A percentile compares a stretch with the other conserved stretches of the same genome.
These are phyloP conservation scores for Pichia sp. DNA, from an alignment of 1,139 yeast species.

Conservation along the genomic window DNA sequence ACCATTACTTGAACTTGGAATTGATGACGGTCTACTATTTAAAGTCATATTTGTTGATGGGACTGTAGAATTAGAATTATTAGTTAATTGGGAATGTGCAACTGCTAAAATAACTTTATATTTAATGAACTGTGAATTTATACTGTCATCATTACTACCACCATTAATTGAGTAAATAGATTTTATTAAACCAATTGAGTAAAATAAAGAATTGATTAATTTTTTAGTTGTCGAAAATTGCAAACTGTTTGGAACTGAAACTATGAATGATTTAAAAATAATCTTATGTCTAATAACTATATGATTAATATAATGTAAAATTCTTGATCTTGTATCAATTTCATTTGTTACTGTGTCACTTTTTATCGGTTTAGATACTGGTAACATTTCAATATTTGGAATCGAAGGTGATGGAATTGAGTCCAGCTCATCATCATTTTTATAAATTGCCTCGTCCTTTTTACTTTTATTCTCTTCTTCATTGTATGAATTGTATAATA, in stretches of 20 bases:
- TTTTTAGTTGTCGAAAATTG: slow-evolving; percentile 8
- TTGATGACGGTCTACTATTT: not conserved
- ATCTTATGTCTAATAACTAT: slow-evolving; percentile 26
- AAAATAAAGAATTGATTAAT: slow-evolving; percentile 8
- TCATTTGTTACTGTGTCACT: slow-evolving; percentile 11
- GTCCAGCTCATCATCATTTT: not conserved
- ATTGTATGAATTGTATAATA: not conserved
- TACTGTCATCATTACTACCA: not conserved
- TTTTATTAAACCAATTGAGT: slow-evolving; percentile 10
- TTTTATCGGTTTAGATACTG: slow-evolving; percentile 1
- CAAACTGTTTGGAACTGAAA: slow-evolving; percentile 27
- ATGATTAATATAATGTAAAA: slow-evolving; percentile 24
- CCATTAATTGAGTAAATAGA: not conserved
- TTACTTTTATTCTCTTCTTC: not conserved
- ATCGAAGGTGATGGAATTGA: not conserved
- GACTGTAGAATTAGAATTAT: not conserved
- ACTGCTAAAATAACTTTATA: slow-evolving; percentile 2
- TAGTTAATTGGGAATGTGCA: slow-evolving; percentile 9
- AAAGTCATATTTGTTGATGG: not conserved
- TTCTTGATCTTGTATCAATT: slow-evolving; percentile 14
- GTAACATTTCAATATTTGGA: not conserved
- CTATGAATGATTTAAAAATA: slow-evolving; percentile 23
- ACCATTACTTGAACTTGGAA: not conserved
- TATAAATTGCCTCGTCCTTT: not conserved
- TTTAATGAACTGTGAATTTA: not conserved